Evolutionary conservation across 2,329 filamentous ascomycete species (phyloP), one percentile per base, ranked within the genome.

Genomic region (Scedosporium boydii): DNA sequence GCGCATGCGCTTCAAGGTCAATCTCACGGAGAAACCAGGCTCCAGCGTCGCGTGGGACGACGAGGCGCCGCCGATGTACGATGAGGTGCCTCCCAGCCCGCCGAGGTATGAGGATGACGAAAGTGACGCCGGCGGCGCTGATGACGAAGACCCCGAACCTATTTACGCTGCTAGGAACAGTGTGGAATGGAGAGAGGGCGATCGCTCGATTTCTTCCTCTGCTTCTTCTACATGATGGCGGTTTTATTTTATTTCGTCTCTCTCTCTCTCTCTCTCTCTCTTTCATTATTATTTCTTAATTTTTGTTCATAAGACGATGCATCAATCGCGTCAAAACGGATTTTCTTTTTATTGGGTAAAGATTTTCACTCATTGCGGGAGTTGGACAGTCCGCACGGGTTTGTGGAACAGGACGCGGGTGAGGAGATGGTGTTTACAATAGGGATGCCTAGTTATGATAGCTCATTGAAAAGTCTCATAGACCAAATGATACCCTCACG

Each of bases 1-100:
- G 64, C 85, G 93, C 67, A 97, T 96, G 83, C 91, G 96, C 73
- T 98, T 97, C 78, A 86, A 84, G 69, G 81, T 95, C 61, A 80
- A 86, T 63, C 82, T 98, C 62, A 97, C 93, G 3, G 89, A 96
- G 76, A 85, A 90, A 64, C 84, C 85, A 21, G 93, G 93, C 18
- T 83, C 96, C 72, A 93, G 93, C 59, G 93, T 99, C 69, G 91
- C 89, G 68, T 99, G 95, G 93, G 93, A 98, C 68, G 93, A 97
- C 75, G 93, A 99, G 78, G 87, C 90, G 70, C 93, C 93, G 12
- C 93, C 93, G 0, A 85, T 96, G 67, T 99, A 99, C 76, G 89
- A 95, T 74, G 91, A 98, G 71, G 92, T 98, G 51, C 93, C 93
- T 0, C 87, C 86, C 2, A 91, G 88, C 69, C 93, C 93, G 58